Percentiles rank a stretch among this genome's conserved stretches.
Evolutionary conservation across 768 basidiomycete genomes (phyloP).

Genomic region (Termitomyces eurrhizus): DNA sequence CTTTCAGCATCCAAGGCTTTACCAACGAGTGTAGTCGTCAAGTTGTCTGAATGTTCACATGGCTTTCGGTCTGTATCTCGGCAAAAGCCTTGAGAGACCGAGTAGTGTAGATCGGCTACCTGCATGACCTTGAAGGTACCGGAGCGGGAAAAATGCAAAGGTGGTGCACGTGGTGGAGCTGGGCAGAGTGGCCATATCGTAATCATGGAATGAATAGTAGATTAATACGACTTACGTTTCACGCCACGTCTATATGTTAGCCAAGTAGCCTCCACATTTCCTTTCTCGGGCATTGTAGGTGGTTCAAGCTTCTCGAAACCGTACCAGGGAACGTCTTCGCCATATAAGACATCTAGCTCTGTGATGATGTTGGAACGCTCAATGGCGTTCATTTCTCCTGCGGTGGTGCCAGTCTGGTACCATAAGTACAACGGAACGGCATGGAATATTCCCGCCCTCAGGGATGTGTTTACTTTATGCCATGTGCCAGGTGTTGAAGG

Average conservation of each 20-base stretch:
- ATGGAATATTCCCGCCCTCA: constrained; percentile 59
- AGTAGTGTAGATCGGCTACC: constrained; percentile 92
- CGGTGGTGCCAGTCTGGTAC: constrained; percentile 71
- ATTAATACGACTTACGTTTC: constrained; percentile 46
- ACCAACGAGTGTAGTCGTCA: constrained; percentile 71
- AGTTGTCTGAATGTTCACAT: constrained; percentile 65
- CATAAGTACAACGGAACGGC: constrained; percentile 65
- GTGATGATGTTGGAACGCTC: constrained; percentile 71
- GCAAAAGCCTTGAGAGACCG: constrained; percentile 74
- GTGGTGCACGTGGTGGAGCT: constrained; percentile 71
- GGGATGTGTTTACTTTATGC: constrained; percentile 58
- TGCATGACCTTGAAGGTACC: constrained; percentile 90
- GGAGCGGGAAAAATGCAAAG: constrained; percentile 75
- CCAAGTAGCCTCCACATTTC: constrained; percentile 49
- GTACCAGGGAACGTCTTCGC: constrained; percentile 80
- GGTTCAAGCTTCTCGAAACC: constrained; percentile 76
- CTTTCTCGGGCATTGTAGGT: constrained; percentile 45
- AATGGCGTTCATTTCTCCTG: constrained; percentile 52
- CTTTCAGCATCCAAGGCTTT: constrained; percentile 73
- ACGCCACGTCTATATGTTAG: constrained; percentile 70
- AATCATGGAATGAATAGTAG: neutral
- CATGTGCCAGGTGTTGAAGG: constrained; percentile 52
- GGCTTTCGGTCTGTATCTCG: constrained; percentile 64
- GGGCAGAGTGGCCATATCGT: constrained; percentile 6
- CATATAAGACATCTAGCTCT: constrained; percentile 88